These are phyloP conservation scores for Sclerotinia trifoliorum DNA, from an alignment of 2,329 filamentous ascomycete species.

Conservation along the genomic window DNA sequence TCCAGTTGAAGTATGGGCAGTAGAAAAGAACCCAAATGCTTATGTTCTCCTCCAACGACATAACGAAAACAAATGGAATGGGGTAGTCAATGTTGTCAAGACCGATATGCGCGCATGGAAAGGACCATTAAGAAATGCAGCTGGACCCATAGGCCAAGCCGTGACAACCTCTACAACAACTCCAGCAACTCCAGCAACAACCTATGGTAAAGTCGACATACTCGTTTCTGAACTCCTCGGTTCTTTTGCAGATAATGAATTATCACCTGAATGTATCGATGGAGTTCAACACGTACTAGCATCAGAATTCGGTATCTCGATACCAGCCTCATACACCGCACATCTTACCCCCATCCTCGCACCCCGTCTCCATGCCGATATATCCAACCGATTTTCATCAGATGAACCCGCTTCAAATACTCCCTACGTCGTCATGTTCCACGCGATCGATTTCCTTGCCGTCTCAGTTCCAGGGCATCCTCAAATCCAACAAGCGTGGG, in stretches of 20 bases:
- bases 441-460: constrained; percentile 82
- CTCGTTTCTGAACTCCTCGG: constrained; percentile 90
- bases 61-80: constrained; percentile 78
- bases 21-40: constrained; percentile 98
- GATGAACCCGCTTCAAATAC: constrained; percentile 80
- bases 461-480: constrained; percentile 56
- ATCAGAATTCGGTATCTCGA: constrained; percentile 80
- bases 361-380: constrained; percentile 80
- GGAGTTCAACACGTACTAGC: constrained; percentile 89
- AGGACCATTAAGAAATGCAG: constrained; percentile 60
- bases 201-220: constrained; percentile 76
- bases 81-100: constrained; percentile 81
- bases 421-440: constrained; percentile 91
- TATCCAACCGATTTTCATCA: constrained; percentile 58
- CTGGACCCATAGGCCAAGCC: constrained; percentile 40
- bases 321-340: constrained; percentile 89
- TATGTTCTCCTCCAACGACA: constrained; percentile 89
- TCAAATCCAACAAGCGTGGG: constrained; percentile 75
- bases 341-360: constrained; percentile 90
- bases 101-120: constrained; percentile 98
- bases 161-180: constrained; percentile 40
- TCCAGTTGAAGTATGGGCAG: constrained; percentile 80
- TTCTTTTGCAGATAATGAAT: constrained; percentile 95
- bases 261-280: constrained; percentile 94
- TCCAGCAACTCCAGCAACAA: constrained; percentile 44